phyloP scores from a whole-genome alignment of 1,284 basidiomycete species.

The Fomitopsis palustris region DNA sequence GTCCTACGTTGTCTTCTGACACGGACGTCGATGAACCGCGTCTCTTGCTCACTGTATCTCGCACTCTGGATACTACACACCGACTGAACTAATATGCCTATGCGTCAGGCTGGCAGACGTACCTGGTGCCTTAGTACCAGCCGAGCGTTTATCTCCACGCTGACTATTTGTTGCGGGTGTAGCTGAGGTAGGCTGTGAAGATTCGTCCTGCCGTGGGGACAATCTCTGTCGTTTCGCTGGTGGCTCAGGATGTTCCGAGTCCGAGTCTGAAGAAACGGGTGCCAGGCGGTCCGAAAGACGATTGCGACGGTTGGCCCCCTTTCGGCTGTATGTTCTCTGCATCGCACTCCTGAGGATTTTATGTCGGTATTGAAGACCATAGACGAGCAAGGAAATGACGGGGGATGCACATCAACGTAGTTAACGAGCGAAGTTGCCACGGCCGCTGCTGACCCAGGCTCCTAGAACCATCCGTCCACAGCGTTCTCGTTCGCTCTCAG shows the following conservation, averaged over 20 bases:
- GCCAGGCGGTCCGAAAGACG: conserved; percentile 6
- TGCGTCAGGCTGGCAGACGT: background rate
- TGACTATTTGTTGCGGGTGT: background rate
- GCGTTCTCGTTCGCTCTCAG: no score
- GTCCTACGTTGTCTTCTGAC: background rate
- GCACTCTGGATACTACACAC: background rate
- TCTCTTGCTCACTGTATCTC: background rate
- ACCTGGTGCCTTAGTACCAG: background rate
- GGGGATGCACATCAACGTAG: no score
- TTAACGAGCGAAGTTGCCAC: no score
- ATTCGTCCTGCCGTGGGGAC: conserved; percentile 13
- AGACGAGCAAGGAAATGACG: background rate
- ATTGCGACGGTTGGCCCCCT: conserved; percentile 17
- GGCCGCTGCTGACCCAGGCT: no score
- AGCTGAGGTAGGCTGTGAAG: background rate
- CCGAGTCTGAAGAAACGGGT: conserved; percentile 3
- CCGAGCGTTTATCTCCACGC: background rate
- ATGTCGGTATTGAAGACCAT: background rate
- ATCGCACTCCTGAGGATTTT: conserved; percentile 1
- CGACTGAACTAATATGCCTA: background rate
- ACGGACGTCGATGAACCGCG: background rate
- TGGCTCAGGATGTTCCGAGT: background rate
- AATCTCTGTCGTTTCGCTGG: conserved; percentile 25
- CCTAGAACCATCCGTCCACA: no score
- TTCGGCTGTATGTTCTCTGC: conserved; percentile 23